phyloP scores from a whole-genome alignment of 1,284 basidiomycete genomes.

The Fomitopsis schrenkii region DNA sequence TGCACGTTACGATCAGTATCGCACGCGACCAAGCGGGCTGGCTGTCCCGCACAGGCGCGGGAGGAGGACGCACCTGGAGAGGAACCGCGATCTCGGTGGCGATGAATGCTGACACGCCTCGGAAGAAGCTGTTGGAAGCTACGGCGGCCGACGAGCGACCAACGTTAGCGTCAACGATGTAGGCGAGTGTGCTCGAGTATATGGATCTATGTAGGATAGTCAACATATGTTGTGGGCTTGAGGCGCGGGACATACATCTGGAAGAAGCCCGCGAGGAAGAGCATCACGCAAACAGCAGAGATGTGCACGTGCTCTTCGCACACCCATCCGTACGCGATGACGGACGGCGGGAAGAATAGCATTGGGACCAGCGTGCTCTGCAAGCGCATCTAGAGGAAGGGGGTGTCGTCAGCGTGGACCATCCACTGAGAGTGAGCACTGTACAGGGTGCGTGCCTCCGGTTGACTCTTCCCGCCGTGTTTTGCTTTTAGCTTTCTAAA shows the following conservation, averaged over 20 bases:
- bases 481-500: constrained; percentile 50
- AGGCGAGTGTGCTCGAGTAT: constrained; percentile 58
- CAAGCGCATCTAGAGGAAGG: constrained; percentile 60
- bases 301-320: constrained; percentile 61
- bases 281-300: constrained; percentile 55
- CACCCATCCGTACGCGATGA: constrained; percentile 77
- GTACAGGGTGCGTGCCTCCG: constrained; percentile 52
- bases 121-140: constrained; percentile 65
- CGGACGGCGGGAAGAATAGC: constrained; percentile 50
- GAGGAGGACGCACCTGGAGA: constrained; percentile 41
- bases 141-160: constrained; percentile 69
- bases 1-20: constrained; percentile 15
- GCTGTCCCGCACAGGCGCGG: too few species aligned
- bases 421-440: background rate
- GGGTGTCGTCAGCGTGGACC: background rate
- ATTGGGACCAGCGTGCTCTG: constrained; percentile 56
- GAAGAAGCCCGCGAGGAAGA: constrained; percentile 67
- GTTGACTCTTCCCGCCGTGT: constrained; percentile 57
- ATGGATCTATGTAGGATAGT: constrained; percentile 13
- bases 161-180: constrained; percentile 71
- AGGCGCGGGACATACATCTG: constrained; percentile 48
- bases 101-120: constrained; percentile 65
- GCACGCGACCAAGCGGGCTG: background rate
- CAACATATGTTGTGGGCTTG: background rate
- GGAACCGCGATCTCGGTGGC: constrained; percentile 66